phyloP scores from a whole-genome alignment of 345 rosid genomes.

The Theobroma cacao region DNA sequence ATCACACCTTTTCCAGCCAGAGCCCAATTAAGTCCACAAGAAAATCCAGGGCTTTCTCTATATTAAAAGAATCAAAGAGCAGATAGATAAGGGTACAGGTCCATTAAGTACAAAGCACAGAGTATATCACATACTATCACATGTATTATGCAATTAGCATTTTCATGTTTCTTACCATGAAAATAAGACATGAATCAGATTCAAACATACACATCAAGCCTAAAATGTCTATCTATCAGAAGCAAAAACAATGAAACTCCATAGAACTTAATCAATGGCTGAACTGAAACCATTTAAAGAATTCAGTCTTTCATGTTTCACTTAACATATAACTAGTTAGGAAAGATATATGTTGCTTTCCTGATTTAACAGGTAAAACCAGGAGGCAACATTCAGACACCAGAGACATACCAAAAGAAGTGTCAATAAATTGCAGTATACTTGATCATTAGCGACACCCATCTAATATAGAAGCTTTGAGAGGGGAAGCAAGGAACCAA shows the following conservation, averaged over 20 bases:
- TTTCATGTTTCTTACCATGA: background rate
- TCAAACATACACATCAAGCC: background rate
- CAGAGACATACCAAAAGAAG: background rate
- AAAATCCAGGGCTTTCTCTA: slow-evolving; percentile 21
- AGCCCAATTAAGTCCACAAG: slow-evolving; percentile 32
- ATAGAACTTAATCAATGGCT: background rate
- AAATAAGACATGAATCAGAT: background rate
- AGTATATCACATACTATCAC: background rate
- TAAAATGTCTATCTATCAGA: background rate
- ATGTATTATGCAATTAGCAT: background rate
- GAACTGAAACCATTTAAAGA: background rate
- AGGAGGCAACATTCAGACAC: background rate
- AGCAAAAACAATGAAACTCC: background rate
- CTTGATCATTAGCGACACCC: background rate
- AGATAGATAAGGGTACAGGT: background rate
- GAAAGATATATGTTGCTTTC: background rate
- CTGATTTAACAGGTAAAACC: background rate
- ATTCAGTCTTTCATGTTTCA: background rate
- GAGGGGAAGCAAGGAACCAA: background rate
- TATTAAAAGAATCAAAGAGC: background rate
- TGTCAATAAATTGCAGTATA: background rate
- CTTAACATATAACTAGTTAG: background rate
- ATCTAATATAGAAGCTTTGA: background rate
- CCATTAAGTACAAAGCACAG: slow-evolving; percentile 2
- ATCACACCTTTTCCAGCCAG: slow-evolving; percentile 35